A percentile compares a stretch with the other conserved stretches of the same genome.
phyloP scores from a whole-genome alignment of 495 filamentous ascomycete genomes.

The Cetradonia linearis region DNA sequence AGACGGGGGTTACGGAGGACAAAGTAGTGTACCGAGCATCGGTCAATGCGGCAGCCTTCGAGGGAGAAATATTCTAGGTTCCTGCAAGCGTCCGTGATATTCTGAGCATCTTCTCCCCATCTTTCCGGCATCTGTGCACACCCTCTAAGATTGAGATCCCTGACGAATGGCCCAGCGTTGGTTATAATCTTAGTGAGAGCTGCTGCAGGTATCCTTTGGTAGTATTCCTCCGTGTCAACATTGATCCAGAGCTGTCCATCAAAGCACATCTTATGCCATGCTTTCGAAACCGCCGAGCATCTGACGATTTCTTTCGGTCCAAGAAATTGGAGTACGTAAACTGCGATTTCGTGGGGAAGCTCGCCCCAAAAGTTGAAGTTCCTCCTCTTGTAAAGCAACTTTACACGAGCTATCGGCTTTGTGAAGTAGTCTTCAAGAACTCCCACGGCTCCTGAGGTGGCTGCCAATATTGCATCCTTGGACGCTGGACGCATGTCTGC shows the following conservation, averaged over 20 bases:
- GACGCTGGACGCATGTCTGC: conserved; percentile 48
- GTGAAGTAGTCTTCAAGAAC: conserved; percentile 41
- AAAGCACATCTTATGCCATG: conserved; percentile 79
- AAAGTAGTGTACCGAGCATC: conserved; percentile 66
- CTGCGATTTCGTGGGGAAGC: conserved; percentile 73
- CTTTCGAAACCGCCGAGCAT: conserved; percentile 65
- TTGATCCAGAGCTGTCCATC: conserved; percentile 89
- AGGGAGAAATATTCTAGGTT: conserved; percentile 82
- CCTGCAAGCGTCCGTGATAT: conserved; percentile 65
- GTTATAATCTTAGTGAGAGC: conserved; percentile 78
- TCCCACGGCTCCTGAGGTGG: conserved; percentile 25
- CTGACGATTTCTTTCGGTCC: conserved; percentile 74
- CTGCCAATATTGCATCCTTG: conserved; percentile 26
- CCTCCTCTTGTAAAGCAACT: conserved; percentile 29
- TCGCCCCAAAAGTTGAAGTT: conserved; percentile 66
- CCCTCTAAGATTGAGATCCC: conserved; percentile 76
- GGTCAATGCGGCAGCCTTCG: conserved; percentile 81
- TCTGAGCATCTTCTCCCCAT: conserved; percentile 56
- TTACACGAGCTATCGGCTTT: conserved; percentile 28
- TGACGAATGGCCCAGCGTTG: conserved; percentile 76
- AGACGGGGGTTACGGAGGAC: conserved; percentile 67
- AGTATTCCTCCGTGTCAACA: conserved; percentile 79
- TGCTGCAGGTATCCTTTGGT: conserved; percentile 72
- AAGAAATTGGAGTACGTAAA: conserved; percentile 66
- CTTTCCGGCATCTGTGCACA: conserved; percentile 69